phyloP scores from a whole-genome alignment of 305 asterid species.

The Fraxinus floribunda region DNA sequence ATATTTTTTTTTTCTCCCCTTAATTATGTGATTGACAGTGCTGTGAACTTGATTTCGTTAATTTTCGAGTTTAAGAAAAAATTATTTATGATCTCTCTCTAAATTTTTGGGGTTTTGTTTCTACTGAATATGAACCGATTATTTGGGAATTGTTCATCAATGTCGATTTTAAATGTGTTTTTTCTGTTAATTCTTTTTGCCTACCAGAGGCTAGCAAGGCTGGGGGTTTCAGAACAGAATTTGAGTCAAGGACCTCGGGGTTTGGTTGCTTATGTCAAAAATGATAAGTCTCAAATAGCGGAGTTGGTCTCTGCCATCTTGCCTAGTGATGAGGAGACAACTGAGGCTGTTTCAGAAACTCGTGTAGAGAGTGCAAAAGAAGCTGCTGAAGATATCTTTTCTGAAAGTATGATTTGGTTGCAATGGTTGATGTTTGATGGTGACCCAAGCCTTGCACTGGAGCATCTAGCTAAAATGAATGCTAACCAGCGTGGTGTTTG shows the following conservation, averaged over 20 bases:
- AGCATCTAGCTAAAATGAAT: slow-evolving; percentile 52
- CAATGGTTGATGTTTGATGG: slow-evolving; percentile 95
- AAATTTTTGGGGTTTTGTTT: neutral
- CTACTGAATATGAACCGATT: slow-evolving; percentile 1
- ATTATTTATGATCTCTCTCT: neutral
- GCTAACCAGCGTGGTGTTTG: slow-evolving; percentile 79
- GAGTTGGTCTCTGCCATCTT: slow-evolving; percentile 64
- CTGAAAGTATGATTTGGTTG: slow-evolving; percentile 73
- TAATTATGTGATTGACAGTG: neutral
- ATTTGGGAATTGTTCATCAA: slow-evolving; percentile 2
- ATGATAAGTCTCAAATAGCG: slow-evolving; percentile 40
- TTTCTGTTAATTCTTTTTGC: slow-evolving; percentile 13
- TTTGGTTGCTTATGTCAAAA: slow-evolving; percentile 60
- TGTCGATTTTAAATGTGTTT: slow-evolving; percentile 10
- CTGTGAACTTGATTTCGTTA: neutral
- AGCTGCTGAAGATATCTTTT: slow-evolving; percentile 41
- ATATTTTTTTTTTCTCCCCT: neutral
- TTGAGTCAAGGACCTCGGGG: slow-evolving; percentile 54
- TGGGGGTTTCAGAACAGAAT: slow-evolving; percentile 59
- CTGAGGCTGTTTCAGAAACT: slow-evolving; percentile 29
- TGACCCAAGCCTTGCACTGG: slow-evolving; percentile 62
- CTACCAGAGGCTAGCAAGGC: slow-evolving; percentile 70
- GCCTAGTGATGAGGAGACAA: slow-evolving; percentile 61
- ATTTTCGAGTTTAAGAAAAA: slow-evolving; percentile 6
- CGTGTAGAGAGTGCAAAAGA: slow-evolving; percentile 24